phyloP scores from a whole-genome alignment of 805 yeast species.

The Candida germanica region DNA sequence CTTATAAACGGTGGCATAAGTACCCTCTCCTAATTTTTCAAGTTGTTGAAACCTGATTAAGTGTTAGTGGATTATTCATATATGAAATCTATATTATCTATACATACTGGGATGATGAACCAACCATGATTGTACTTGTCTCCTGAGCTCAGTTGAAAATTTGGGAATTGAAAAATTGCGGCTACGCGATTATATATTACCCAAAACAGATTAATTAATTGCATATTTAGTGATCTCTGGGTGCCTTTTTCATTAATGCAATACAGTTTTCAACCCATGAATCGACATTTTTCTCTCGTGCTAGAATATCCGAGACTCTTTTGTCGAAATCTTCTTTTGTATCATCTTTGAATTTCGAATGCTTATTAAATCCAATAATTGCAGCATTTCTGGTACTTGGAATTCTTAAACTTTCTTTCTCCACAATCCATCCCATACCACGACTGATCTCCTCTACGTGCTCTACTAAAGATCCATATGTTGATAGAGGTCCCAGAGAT shows the following conservation, averaged over 20 bases:
- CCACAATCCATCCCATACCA: conserved; percentile 77
- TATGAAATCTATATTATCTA: background rate
- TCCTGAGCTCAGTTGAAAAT: background rate
- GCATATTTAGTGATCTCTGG: conserved; percentile 58
- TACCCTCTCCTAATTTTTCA: conserved; percentile 90
- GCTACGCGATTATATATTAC: background rate
- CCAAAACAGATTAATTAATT: background rate
- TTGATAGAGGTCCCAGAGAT: conserved; percentile 38
- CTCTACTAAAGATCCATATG: conserved; percentile 83
- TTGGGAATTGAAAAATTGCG: no score
- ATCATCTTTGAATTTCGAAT: conserved; percentile 21
- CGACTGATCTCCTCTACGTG: conserved; percentile 71
- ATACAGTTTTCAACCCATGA: conserved; percentile 85
- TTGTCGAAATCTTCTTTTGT: conserved; percentile 31
- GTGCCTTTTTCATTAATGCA: conserved; percentile 64
- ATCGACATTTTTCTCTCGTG: conserved; percentile 83
- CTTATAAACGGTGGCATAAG: conserved; percentile 98
- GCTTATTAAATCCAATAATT: conserved; percentile 57
- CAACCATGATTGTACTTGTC: conserved; percentile 35
- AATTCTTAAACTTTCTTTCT: conserved; percentile 83
- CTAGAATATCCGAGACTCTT: conserved; percentile 56
- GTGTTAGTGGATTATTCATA: conserved; percentile 9
- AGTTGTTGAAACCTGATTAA: conserved; percentile 44
- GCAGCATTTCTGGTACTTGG: conserved; percentile 96
- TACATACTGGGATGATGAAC: conserved; percentile 45